phyloP scores from a whole-genome alignment of 805 yeast genomes.

The Sporopachydermia lactativora region DNA sequence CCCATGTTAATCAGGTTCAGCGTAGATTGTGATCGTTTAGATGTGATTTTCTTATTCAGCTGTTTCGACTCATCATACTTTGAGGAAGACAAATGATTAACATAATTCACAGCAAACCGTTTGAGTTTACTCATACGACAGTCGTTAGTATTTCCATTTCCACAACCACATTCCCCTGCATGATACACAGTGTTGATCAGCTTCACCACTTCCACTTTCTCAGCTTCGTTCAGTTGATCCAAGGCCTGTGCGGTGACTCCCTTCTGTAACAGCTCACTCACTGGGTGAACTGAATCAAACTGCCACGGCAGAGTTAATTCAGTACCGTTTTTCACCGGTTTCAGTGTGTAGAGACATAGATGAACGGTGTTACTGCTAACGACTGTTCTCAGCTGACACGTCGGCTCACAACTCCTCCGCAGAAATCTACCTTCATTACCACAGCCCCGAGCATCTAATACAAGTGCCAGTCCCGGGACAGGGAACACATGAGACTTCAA shows the following conservation, averaged over 20 bases:
- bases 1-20: conserved; percentile 1
- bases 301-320: conserved; percentile 79
- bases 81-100: neutral
- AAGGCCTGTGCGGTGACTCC: conserved; percentile 21
- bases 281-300: conserved; percentile 77
- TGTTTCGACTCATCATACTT: neutral
- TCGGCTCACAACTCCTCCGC: conserved; percentile 65
- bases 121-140: conserved; percentile 43
- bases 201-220: conserved; percentile 40
- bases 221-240: conserved; percentile 39
- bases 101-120: conserved; percentile 7
- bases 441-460: conserved; percentile 61
- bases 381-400: conserved; percentile 45
- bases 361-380: conserved; percentile 24
- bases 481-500: conserved; percentile 45
- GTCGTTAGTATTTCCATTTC: conserved; percentile 27
- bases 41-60: neutral
- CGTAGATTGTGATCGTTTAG: neutral
- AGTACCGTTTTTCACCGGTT: conserved; percentile 43
- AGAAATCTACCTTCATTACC: conserved; percentile 70
- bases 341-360: conserved; percentile 42
- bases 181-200: conserved; percentile 49
- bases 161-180: conserved; percentile 51
- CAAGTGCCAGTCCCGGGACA: conserved; percentile 46
- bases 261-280: conserved; percentile 28